Base-by-base conservation (phyloP, 768 basidiomycete species). In the Rhodotorula graminis region DNA sequence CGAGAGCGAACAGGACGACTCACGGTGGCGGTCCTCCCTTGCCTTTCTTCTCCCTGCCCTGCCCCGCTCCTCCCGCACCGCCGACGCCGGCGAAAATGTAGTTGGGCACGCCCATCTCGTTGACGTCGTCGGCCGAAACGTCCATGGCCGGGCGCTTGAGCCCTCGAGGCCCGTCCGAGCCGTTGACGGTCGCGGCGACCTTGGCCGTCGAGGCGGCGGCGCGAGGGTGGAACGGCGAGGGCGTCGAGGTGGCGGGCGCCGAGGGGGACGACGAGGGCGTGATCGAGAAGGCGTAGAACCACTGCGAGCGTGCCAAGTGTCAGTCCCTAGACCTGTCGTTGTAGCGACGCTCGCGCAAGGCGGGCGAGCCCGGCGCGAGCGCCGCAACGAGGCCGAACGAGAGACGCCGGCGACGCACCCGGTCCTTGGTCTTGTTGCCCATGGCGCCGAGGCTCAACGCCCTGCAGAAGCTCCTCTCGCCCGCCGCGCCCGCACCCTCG, bases 281-380 rank as follows among this genome's bases (percentile, higher is more conserved):
- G 64, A 99, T 90, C 37, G 87, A 88, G 81, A 97, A 98, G 4
- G 96, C 96, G 82, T 99, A 99, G 82, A 96, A 97, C 90, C 92
- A 97, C 94, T 97, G 76, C 29, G 18, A n/a, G 53, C 61, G 44
- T 69, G 10, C 18, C 2, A 52, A 62, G 23, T 23, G 50, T 27
- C 42, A 31, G 18, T 10, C n/a, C n/a, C n/a, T n/a, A n/a, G n/a
- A n/a, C n/a, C n/a, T n/a, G n/a, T n/a, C n/a, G n/a, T n/a, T n/a
- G n/a, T n/a, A n/a, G n/a, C n/a, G n/a, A n/a, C n/a, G 9, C 37
- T 5, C 37, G 37, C 37, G 37, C 37, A 9, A 37, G 37, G 37
- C 37, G 37, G 37, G 37, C 9, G 46, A 12, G 46, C 46, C 14
- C 5, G 3, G 33, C 33, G 11, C 40, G 58, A 37, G 33, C 37